Evolutionary conservation across 345 rosid species (phyloP), one percentile per base, ranked within the genome.

Genomic region (Eucalyptus sp.): DNA sequence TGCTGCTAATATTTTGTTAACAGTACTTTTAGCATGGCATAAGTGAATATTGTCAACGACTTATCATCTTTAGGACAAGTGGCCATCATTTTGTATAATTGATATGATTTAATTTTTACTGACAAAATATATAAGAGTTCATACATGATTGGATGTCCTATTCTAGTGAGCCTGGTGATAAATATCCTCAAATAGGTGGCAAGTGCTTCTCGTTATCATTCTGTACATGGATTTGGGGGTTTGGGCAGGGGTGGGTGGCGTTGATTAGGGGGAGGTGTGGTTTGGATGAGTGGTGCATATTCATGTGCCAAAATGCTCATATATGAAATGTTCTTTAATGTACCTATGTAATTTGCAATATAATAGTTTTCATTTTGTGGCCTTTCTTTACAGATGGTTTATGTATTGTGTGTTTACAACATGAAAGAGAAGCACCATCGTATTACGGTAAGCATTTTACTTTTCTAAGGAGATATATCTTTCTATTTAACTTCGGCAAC

Each of bases 401-500:
- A 98, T 44, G 99, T 98, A 90, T 92, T 98, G 87, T 98, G 95
- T 52, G 94, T 97, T 20, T 96, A 98, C 92, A 96, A 94, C 99
- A 97, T 96, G 94, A 98, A 97, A 92, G 99, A 97, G 92, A 98
- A 98, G 90, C 56, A 93, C 91, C 96, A 97, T 49, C 94, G 99
- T 88, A 93, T 97, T 91, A 97, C 96, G 94, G 99, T 97, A 90
- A 89, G 95, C 90, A 37, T 80, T 87, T 87, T 88, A 76, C 84
- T 76, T 76, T 76, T 20, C 48, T 41, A 41, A 20, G 83, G 83
- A 20, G 48, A 76, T 76, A 41, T 41, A 20, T 76, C 48, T 76
- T 76, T 41, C 29, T 37, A 20, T 76, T 76, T 41, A 76, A 76
- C 84, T 76, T 76, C 48, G 20, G 48, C 24, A 41, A 76, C 16